Evolutionary conservation across 805 yeast species (phyloP), one percentile per base, ranked within the genome.

Genomic region (Hagleromyces aurorensis): DNA sequence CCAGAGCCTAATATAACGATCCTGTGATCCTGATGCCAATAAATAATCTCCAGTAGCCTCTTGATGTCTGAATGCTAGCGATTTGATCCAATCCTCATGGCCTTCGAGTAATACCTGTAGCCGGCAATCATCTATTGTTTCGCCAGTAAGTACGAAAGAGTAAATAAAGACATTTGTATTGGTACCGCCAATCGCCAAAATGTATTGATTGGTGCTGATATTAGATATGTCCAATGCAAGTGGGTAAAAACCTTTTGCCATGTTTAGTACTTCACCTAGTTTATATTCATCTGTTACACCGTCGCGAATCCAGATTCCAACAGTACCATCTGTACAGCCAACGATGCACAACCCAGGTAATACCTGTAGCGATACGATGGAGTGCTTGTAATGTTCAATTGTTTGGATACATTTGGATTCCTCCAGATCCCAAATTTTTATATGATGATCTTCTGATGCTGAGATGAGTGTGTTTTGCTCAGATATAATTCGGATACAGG

Each of bases 11-110:
- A 91, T 84, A 50, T 85, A 86, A 44, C 94, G 65, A 55, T 91
- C 99, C 50, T 91, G 95, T 1, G 95, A 79, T 0, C 94, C 97
- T 32, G 82, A 73, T 4, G 97, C 97, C 16, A 91, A 61, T 3
- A 83, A 51, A 43, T 68, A 73, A 36, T 72, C 75, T 13, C 67
- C 72, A 5, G 63, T 64, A 0, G 57, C 54, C 12, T 61, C 65
- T 27, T 43, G 45, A 33, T 66, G 56, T 20, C 69, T 72, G 48
- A 84, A 72, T 1, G 75, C 67, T 17, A 91, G 57, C 9, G 84
- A 67, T 50, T 81, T 80, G 29, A 91, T 72, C 99, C 99, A 91
- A 56, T 87, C 96, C 57, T 91, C 98, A 53, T 91, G 98, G 4
- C 99, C 98, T 16, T 75, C 68, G 19, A 91, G 57, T 6, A 60